These are phyloP conservation scores for Trichoderma oligosporum DNA, from an alignment of 2,329 filamentous ascomycete genomes.

Conservation along the genomic window DNA sequence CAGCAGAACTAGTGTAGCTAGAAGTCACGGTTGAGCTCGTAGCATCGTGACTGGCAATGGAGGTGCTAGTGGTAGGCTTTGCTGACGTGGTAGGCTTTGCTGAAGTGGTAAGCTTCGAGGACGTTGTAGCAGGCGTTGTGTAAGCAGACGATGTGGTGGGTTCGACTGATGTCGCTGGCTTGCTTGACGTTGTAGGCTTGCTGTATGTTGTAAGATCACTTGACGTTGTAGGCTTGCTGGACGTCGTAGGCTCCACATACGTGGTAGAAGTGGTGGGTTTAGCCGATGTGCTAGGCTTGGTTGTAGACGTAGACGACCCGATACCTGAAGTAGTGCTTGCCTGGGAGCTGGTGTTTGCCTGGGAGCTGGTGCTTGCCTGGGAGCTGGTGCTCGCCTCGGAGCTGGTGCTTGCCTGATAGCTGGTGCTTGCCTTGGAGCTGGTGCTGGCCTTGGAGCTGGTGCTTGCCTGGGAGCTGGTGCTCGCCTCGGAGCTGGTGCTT, in stretches of 20 bases:
- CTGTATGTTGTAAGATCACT: neutral
- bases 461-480: neutral
- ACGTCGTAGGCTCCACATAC: neutral
- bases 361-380: neutral
- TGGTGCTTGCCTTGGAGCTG: neutral
- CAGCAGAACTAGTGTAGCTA: neutral
- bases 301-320: neutral
- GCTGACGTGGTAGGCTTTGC: neutral
- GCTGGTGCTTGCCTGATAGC: neutral
- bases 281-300: neutral
- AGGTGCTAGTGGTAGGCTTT: too few species aligned
- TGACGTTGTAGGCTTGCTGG: too few species aligned
- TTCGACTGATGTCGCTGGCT: slow-evolving; percentile 16
- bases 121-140: neutral
- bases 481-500: neutral
- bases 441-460: neutral
- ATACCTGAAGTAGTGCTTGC: slow-evolving; percentile 3
- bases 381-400: slow-evolving; percentile 4
- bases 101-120: slow-evolving; percentile 12
- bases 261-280: neutral
- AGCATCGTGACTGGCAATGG: neutral
- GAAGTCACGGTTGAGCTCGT: neutral
- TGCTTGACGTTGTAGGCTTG: neutral
- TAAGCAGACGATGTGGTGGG: neutral
- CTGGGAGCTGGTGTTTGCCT: neutral